Conservation (phyloP, 352 stramenopile genomes). For the Globisporangium echinulatum region DNA sequence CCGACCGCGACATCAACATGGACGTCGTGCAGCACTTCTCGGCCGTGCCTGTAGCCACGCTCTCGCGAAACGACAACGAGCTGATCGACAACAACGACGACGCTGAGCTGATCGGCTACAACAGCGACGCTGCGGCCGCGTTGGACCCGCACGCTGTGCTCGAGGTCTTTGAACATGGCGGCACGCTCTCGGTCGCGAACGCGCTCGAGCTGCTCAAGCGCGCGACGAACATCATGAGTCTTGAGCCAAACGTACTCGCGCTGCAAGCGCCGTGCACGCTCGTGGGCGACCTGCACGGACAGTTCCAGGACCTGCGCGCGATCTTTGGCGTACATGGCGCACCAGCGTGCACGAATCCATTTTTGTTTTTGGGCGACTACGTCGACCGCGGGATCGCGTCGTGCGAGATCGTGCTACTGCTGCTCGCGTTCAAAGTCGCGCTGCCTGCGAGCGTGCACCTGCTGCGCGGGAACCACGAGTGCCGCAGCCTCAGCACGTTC, state of each 20-base stretch:
- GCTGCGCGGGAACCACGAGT: constrained; percentile 98
- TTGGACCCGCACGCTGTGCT: constrained; percentile 33
- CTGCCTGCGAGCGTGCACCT: constrained; percentile 98
- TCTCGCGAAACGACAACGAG: constrained; percentile 19
- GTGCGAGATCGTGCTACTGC: constrained; percentile 96
- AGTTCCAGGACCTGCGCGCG: constrained; percentile 97
- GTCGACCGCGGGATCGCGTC: constrained; percentile 93
- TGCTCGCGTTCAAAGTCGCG: constrained; percentile 98
- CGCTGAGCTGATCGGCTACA: constrained; percentile 16
- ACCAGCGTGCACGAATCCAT: constrained; percentile 85
- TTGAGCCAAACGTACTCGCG: constrained; percentile 51
- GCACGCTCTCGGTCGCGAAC: constrained; percentile 34
- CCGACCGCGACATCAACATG: constrained; percentile 44
- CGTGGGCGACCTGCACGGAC: constrained; percentile 92
- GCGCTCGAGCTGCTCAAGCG: constrained; percentile 53
- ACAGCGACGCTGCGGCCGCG: neutral
- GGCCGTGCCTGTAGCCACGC: constrained; percentile 36
- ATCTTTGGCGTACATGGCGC: constrained; percentile 53
- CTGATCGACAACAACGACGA: constrained; percentile 26
- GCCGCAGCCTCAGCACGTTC: constrained; percentile 97
- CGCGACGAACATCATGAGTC: constrained; percentile 50
- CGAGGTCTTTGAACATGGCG: constrained; percentile 28
- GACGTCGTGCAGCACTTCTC: constrained; percentile 55
- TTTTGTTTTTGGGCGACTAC: constrained; percentile 95
- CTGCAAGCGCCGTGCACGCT: constrained; percentile 47